These are phyloP conservation scores for Geum urbanum DNA, from an alignment of 306 rosid genomes.

Conservation along the genomic window DNA sequence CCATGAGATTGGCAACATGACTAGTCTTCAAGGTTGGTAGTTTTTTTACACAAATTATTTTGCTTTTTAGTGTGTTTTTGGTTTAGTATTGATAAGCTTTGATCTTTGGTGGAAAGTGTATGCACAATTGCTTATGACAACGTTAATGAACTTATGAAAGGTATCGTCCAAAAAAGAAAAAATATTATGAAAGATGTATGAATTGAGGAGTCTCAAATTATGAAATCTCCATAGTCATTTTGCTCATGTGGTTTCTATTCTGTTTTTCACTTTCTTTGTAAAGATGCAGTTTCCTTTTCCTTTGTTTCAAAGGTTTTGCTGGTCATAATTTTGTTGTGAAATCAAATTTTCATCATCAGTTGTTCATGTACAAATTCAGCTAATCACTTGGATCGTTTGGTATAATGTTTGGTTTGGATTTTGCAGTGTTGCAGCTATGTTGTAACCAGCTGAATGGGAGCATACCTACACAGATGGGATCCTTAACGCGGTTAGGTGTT, in stretches of 20 bases:
- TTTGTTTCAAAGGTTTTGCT: not conserved
- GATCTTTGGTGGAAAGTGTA: not conserved
- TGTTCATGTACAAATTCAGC: not conserved
- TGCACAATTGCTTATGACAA: too few species aligned
- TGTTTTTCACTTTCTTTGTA: not conserved
- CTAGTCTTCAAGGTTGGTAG: slow-evolving; percentile 74
- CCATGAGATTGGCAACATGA: slow-evolving; percentile 53
- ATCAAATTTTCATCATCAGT: not conserved
- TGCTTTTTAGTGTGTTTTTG: too few species aligned
- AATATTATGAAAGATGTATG: too few species aligned
- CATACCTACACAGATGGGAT: slow-evolving; percentile 62
- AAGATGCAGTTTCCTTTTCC: not conserved
- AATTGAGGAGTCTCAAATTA: too few species aligned
- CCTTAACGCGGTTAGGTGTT: slow-evolving; percentile 54
- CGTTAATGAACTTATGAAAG: too few species aligned
- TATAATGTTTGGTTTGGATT: not conserved
- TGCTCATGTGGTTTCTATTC: not conserved
- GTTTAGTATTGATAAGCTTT: not conserved
- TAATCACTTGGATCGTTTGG: not conserved
- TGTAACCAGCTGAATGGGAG: slow-evolving; percentile 69
- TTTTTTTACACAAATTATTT: not conserved
- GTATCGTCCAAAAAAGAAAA: too few species aligned
- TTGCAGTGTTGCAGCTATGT: slow-evolving; percentile 68
- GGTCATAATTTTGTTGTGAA: not conserved
- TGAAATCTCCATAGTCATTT: not conserved